Evolutionary conservation across 345 rosid species (phyloP), one percentile per base, ranked within the genome.

Genomic region (Boechera divaricarpa): DNA sequence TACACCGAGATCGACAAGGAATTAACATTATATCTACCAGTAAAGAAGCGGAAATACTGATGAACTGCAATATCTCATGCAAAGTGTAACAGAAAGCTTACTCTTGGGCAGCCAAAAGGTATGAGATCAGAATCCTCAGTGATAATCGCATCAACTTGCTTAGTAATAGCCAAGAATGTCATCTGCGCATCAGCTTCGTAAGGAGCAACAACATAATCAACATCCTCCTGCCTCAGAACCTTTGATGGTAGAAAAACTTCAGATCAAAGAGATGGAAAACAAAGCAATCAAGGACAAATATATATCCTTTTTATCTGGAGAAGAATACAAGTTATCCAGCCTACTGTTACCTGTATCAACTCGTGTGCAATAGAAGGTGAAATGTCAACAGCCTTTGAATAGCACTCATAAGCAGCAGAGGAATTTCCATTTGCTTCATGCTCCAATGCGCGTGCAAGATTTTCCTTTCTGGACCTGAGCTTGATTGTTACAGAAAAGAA

Each of bases 141-240:
- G 69, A 95, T 87, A 36, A 95, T 87, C 2, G 94, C 98, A 83
- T 88, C 96, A 54, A 88, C 99, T 75, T 89, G 93, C 65, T 86
- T 87, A 78, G 84, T 85, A 62, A 86, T 48, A n/a, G 94, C 97
- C 85, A 95, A 84, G 76, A 89, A 95, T 45, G 98, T 83, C 99
- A 95, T 92, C 70, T 95, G 97, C 28, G 99, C 97, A 91, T 95
- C 98, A 16, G 99, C 98, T 81, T 95, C 99, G 9, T 91, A 95
- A 26, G 99, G 99, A 67, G 98, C 99, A 67, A 95, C 99, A 57
- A 91, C 81, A 73, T 83, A 91, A 51, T 84, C 80, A 29, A 92
- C 80, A 15, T 83, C 86, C 84, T 95, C 94, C 82, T 72, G 86
- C 83, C 83, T 89, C 81, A 92, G 81, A 80, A 91, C 90, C 98